Evolutionary conservation across 73 alveolate species (phyloP).

Genomic region (Blepharisma japonicum): DNA sequence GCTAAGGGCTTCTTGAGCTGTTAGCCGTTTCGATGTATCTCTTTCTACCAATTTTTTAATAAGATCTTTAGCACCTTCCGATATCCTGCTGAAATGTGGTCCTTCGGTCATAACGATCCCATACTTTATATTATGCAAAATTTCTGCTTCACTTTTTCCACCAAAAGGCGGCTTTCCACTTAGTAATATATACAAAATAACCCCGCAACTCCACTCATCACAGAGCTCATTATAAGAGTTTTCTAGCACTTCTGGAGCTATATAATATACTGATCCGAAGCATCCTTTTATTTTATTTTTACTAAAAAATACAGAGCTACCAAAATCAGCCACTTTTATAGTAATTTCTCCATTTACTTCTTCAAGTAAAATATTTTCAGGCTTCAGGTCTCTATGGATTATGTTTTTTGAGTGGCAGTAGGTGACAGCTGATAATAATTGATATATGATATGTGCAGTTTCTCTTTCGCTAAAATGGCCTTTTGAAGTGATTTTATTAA

Average conservation of each 20-base stretch:
- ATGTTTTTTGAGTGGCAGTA: conserved; percentile 87
- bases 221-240: conserved; percentile 56
- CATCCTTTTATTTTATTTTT: conserved; percentile 34
- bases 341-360: conserved; percentile 63
- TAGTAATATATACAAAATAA: conserved; percentile 44
- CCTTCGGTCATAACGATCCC: conserved; percentile 40
- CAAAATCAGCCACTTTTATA: conserved; percentile 84
- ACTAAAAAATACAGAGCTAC: conserved; percentile 49
- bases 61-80: conserved; percentile 44
- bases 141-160: conserved; percentile 46
- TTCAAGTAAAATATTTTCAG: conserved; percentile 86
- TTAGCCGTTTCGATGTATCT: conserved; percentile 32
- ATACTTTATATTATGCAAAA: conserved; percentile 32
- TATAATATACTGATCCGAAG: conserved; percentile 45
- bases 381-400: conserved; percentile 93
- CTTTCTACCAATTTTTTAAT: conserved; percentile 36
- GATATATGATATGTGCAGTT: conserved; percentile 44
- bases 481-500: conserved; percentile 34
- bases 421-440: conserved; percentile 70
- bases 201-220: conserved; percentile 68
- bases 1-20: conserved; percentile 35
- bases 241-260: conserved; percentile 64
- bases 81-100: conserved; percentile 31
- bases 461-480: conserved; percentile 2
- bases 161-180: conserved; percentile 50